These are phyloP conservation scores for Penicillium robsamsonii DNA, from an alignment of 495 filamentous ascomycete species.

Conservation along the genomic window DNA sequence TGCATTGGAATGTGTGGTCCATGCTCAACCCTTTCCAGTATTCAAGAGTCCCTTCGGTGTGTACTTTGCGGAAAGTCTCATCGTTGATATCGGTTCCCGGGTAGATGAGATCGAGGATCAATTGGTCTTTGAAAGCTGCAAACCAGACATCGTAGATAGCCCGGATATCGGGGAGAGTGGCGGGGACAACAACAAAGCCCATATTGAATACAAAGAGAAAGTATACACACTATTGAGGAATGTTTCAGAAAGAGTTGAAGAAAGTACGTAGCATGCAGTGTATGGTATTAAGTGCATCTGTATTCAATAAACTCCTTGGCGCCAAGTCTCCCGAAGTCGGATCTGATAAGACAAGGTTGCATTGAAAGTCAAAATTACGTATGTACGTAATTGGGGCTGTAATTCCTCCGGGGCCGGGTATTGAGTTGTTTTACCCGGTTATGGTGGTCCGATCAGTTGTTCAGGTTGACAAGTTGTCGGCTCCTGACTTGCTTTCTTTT, in stretches of 20 bases:
- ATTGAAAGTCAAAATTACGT: neutral
- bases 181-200: constrained; percentile 37
- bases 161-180: constrained; percentile 40
- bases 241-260: neutral
- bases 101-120: constrained; percentile 36
- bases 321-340: constrained; percentile 7
- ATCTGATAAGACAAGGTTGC: constrained; percentile 6
- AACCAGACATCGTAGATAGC: constrained; percentile 43
- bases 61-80: constrained; percentile 32
- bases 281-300: neutral
- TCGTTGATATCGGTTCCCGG: constrained; percentile 24
- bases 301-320: neutral
- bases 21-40: constrained; percentile 31
- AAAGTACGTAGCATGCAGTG: neutral
- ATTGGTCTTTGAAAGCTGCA: constrained; percentile 32
- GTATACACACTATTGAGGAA: neutral
- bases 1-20: constrained; percentile 40
- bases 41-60: constrained; percentile 29
- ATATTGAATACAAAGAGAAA: constrained; percentile 16
- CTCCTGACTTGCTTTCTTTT: neutral
- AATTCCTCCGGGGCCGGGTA: neutral
- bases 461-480: neutral
- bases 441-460: neutral
- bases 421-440: neutral
- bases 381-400: neutral